Evolutionary conservation across 257 asterid genomes (phyloP), one percentile per base, ranked within the genome.

Genomic region (Misopates orontium): DNA sequence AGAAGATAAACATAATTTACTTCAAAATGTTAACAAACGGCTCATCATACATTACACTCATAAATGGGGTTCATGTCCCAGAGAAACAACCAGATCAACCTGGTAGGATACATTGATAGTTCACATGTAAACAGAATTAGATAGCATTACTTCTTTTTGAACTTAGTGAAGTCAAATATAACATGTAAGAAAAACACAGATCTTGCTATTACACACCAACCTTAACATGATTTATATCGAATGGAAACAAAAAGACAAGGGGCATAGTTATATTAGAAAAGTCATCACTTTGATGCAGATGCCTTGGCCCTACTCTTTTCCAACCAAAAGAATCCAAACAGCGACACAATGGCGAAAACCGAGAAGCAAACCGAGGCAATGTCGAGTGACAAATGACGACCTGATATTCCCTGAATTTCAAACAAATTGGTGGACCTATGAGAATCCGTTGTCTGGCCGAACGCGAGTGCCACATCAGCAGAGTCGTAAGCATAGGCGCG

Each of bases 351-450:
- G 1, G 78, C 36, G 62, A 74, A 68, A 22, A 51, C 74, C 10
- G 79, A 74, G 72, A 74, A 74, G 74, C 75, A 69, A 14, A 63
- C 10, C 0, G 79, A 49, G 4, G 75, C 71, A 5, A 74, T 57
- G 20, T 69, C 75, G 2, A 74, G 61, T 9, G 75, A 69, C 36
- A 21, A 18, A 16, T 69, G 68, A 5, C 75, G 71, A 1, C 79
- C 79, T n/a, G 36, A 20, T 50, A 69, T 39, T 3, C 67, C 63
- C 64, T 64, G 42, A 49, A 74, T 31, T 10, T 25, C 9, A 45
- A 74, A 64, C 67, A 74, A 63, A 64, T 69, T 62, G 1, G 68
- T 42, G 13, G 39, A n/a, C 45, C 62, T 69, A 21, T 42, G 18
- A 16, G 64, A 17, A 57, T 74, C 64, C 0, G 79, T 68, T 45